phyloP scores from a whole-genome alignment of 305 asterid species.

The Solanum hybrid region DNA sequence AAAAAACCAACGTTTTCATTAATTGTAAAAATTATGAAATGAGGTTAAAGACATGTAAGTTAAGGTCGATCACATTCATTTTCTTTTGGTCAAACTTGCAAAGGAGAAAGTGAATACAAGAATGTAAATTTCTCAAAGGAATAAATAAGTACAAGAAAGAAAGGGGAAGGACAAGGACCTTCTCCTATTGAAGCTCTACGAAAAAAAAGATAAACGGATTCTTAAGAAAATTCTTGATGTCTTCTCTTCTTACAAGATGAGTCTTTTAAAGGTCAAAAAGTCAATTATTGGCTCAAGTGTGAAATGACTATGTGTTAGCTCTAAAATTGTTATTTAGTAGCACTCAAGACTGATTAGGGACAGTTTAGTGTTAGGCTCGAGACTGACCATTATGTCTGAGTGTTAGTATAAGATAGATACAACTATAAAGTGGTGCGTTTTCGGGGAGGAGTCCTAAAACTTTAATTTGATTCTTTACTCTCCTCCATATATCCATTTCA shows the following conservation, averaged over 20 bases:
- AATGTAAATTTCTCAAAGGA: background rate
- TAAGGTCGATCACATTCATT: background rate
- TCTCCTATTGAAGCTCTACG: background rate
- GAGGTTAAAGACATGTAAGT: no score
- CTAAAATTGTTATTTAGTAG: background rate
- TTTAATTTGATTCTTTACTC: background rate
- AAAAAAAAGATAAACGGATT: background rate
- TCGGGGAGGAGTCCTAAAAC: background rate
- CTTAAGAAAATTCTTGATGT: background rate
- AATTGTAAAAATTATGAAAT: no score
- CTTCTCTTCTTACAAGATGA: background rate
- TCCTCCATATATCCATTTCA: background rate
- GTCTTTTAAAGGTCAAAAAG: background rate
- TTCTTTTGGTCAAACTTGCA: background rate
- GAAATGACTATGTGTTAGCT: background rate
- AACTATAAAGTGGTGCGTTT: background rate
- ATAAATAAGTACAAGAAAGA: background rate
- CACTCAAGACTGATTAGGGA: background rate
- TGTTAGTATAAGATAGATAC: background rate
- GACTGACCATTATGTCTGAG: background rate
- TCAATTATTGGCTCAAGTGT: background rate
- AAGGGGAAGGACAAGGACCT: background rate
- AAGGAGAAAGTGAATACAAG: background rate
- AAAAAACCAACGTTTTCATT: no score
- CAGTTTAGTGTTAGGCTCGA: background rate